phyloP scores from a whole-genome alignment of 2,329 filamentous ascomycete genomes.

The Teratosphaeria zuluensis region DNA sequence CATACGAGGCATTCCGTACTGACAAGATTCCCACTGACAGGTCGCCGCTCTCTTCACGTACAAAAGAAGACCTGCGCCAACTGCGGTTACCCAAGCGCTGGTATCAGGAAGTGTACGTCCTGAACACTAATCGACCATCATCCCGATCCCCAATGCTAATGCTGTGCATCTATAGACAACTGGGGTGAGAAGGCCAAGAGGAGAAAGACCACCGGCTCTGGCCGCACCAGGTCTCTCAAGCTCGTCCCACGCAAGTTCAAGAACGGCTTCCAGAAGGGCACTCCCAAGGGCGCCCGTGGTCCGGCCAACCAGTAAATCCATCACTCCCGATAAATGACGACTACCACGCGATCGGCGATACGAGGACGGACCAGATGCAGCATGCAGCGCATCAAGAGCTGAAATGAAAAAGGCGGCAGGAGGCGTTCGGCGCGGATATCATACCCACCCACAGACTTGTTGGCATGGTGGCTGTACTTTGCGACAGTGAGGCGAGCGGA shows the following conservation, averaged over 20 bases:
- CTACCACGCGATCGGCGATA: background rate
- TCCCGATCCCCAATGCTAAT: background rate
- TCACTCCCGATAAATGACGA: background rate
- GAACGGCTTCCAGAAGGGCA: slow-evolving; percentile 93
- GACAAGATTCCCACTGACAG: slow-evolving; percentile 36
- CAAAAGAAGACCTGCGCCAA: slow-evolving; percentile 97
- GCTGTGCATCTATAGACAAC: slow-evolving; percentile 62
- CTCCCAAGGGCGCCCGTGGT: slow-evolving; percentile 74
- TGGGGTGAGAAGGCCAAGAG: slow-evolving; percentile 99
- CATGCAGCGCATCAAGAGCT: background rate
- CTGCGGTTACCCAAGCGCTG: slow-evolving; percentile 96
- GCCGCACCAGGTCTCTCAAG: slow-evolving; percentile 93
- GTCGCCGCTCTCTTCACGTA: slow-evolving; percentile 95
- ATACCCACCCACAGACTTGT: background rate
- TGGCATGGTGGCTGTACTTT: background rate
- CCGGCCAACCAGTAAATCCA: slow-evolving; percentile 10
- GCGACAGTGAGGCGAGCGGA: background rate
- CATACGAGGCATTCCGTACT: background rate
- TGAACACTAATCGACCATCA: background rate
- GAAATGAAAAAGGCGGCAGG: background rate
- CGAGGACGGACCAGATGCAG: background rate
- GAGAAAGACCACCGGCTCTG: slow-evolving; percentile 97
- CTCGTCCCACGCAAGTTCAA: slow-evolving; percentile 84
- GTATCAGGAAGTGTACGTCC: slow-evolving; percentile 91
- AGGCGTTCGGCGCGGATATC: background rate